phyloP scores from a whole-genome alignment of 805 yeast species.

The Teunomyces lycoperdinae region DNA sequence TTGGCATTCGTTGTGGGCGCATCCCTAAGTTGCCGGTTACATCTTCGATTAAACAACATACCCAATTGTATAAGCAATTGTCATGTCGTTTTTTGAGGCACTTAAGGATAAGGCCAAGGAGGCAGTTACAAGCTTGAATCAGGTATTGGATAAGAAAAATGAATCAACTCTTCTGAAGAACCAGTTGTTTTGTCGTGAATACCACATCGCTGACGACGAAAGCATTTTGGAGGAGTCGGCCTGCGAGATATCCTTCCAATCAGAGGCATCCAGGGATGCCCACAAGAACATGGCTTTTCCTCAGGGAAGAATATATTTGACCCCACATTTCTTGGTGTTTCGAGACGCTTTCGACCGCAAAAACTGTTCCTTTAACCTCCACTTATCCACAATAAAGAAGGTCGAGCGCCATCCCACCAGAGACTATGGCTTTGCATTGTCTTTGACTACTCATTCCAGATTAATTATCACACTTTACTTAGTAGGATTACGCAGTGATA shows the following conservation, averaged over 20 bases:
- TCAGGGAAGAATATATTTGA: constrained; percentile 67
- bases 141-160: constrained; percentile 41
- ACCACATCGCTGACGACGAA: constrained; percentile 71
- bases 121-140: constrained; percentile 46
- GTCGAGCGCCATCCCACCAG: constrained; percentile 83
- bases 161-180: constrained; percentile 55
- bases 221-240: constrained; percentile 59
- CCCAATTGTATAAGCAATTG: constrained; percentile 1
- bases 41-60: not conserved
- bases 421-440: constrained; percentile 73
- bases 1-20: not conserved
- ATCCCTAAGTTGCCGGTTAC: constrained; percentile 2
- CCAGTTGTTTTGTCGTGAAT: constrained; percentile 65
- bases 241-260: constrained; percentile 49
- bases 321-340: constrained; percentile 75
- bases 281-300: constrained; percentile 25
- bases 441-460: constrained; percentile 67
- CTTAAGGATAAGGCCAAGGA: constrained; percentile 46
- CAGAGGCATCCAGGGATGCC: constrained; percentile 23
- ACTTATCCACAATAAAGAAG: constrained; percentile 73
- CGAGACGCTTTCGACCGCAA: constrained; percentile 66
- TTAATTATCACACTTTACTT: constrained; percentile 64
- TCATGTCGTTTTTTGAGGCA: constrained; percentile 52
- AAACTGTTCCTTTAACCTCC: constrained; percentile 66
- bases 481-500: constrained; percentile 72